Percentiles rank a stretch among this genome's conserved stretches.
Evolutionary conservation across 768 basidiomycete species (phyloP).

Genomic region (Boletus sp.): DNA sequence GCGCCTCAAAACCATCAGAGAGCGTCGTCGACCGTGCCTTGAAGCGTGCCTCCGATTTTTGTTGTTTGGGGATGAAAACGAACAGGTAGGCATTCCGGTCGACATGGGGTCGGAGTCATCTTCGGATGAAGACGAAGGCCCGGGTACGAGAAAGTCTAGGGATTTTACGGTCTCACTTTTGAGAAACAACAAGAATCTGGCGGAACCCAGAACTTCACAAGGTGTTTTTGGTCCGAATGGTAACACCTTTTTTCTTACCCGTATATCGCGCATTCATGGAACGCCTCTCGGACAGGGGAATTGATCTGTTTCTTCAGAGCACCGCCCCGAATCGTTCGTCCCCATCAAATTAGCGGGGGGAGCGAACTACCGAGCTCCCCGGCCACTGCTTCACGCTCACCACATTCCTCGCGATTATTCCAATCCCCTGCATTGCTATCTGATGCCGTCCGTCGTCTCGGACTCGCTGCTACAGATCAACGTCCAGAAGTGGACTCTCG

Average conservation of each 20-base stretch:
- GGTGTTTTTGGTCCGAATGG: conserved; percentile 90
- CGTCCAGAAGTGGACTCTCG: conserved; percentile 40
- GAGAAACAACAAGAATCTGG: conserved; percentile 71
- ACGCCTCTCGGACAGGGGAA: conserved; percentile 54
- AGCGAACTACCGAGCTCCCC: conserved; percentile 50
- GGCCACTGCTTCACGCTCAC: conserved; percentile 25
- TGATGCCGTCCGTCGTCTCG: conserved; percentile 69
- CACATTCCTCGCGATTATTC: conserved; percentile 34
- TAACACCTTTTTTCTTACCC: conserved; percentile 29
- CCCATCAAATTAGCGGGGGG: conserved; percentile 35
- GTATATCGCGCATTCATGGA: conserved; percentile 1
- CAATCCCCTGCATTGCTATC: conserved; percentile 70
- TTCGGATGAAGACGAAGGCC: conserved; percentile 63
- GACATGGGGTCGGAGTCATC: conserved; percentile 60
- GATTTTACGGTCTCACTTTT: conserved; percentile 55
- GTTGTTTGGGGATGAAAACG: conserved; percentile 64
- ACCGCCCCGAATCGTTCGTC: conserved; percentile 69
- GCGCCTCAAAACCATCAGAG: conserved; percentile 68
- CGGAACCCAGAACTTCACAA: conserved; percentile 83
- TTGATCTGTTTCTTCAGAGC: conserved; percentile 84
- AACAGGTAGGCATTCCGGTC: conserved; percentile 38
- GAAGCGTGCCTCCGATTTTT: conserved; percentile 83
- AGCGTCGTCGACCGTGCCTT: conserved; percentile 76
- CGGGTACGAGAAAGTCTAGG: conserved; percentile 38
- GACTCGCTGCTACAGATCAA: conserved; percentile 60